Conservation (phyloP, 495 filamentous ascomycete genomes). For the Penicillium steckii region DNA sequence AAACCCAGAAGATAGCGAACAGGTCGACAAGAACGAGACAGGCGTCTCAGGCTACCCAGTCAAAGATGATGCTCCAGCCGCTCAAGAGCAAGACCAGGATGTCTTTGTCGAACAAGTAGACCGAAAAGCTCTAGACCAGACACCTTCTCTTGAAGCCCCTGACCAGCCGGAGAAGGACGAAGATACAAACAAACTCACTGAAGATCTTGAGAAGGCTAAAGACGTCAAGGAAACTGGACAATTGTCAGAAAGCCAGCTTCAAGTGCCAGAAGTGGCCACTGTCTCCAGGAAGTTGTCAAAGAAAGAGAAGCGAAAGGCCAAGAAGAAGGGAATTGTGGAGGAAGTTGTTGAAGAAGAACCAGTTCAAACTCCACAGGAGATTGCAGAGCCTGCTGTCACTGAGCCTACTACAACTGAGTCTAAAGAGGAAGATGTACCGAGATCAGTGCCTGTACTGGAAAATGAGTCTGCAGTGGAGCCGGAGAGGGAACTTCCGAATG, state of each 20-base stretch:
- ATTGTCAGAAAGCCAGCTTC: constrained; percentile 4
- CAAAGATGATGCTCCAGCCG: constrained; percentile 2
- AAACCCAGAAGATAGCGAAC: neutral
- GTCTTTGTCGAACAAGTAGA: neutral
- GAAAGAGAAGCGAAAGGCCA: constrained; percentile 41
- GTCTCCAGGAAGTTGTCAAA: constrained; percentile 33
- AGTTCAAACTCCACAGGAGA: neutral
- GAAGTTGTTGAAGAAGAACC: neutral
- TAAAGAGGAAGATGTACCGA: neutral
- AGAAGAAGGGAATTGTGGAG: constrained; percentile 20
- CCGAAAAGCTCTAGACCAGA: neutral
- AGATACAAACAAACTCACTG: neutral
- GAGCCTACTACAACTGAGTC: neutral
- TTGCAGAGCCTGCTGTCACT: neutral
- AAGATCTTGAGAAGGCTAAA: constrained; percentile 14
- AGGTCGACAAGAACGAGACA: neutral
- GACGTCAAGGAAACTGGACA: constrained; percentile 9
- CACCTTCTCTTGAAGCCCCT: neutral
- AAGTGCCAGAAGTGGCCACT: constrained; percentile 4
- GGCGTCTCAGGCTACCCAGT: constrained; percentile 12
- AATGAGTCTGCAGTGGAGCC: neutral
- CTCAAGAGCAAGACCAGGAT: constrained; percentile 1
- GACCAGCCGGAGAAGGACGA: neutral
- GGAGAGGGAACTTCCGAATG: neutral
- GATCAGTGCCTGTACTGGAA: neutral